Evolutionary conservation across 768 basidiomycete species (phyloP).

Genomic region (Amylocystis lapponica): DNA sequence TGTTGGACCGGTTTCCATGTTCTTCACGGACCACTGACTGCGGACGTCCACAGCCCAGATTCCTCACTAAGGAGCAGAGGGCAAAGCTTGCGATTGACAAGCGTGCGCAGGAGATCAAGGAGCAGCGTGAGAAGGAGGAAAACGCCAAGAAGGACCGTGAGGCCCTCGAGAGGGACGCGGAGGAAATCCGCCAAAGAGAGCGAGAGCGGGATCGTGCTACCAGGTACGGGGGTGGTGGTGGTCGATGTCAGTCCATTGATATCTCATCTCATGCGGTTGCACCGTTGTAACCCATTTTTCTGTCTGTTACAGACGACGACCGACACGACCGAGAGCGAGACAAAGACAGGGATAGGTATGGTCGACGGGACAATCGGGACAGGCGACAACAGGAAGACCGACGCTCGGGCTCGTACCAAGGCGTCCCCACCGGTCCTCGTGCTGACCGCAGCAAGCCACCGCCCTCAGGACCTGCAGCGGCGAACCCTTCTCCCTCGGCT

Average conservation of each 20-base stretch:
- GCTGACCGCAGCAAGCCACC: slow-evolving; percentile 55
- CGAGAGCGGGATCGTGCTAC: slow-evolving; percentile 36
- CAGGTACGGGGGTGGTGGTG: slow-evolving; percentile 39
- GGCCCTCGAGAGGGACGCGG: slow-evolving; percentile 69
- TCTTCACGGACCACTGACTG: slow-evolving; percentile 2
- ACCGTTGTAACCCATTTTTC: slow-evolving; percentile 5
- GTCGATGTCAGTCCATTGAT: slow-evolving; percentile 33
- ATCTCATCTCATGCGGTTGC: slow-evolving; percentile 5
- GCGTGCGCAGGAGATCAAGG: slow-evolving; percentile 76
- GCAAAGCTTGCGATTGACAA: slow-evolving; percentile 85
- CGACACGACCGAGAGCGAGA: slow-evolving; percentile 23
- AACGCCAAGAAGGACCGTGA: slow-evolving; percentile 56
- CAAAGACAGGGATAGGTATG: slow-evolving; percentile 31
- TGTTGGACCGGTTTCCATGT: slow-evolving; percentile 7
- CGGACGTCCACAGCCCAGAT: slow-evolving; percentile 67
- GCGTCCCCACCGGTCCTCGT: slow-evolving; percentile 78
- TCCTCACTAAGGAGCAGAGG: slow-evolving; percentile 89
- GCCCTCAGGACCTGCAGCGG: slow-evolving; percentile 24
- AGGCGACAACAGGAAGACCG: slow-evolving; percentile 20
- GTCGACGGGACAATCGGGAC: slow-evolving; percentile 36
- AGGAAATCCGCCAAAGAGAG: slow-evolving; percentile 48
- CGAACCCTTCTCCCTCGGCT: slow-evolving; percentile 19
- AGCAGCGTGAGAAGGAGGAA: slow-evolving; percentile 65
- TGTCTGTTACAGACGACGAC: slow-evolving; percentile 30
- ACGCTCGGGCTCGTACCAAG: slow-evolving; percentile 46